phyloP scores from a whole-genome alignment of 257 asterid species.

The Coffea canephora region DNA sequence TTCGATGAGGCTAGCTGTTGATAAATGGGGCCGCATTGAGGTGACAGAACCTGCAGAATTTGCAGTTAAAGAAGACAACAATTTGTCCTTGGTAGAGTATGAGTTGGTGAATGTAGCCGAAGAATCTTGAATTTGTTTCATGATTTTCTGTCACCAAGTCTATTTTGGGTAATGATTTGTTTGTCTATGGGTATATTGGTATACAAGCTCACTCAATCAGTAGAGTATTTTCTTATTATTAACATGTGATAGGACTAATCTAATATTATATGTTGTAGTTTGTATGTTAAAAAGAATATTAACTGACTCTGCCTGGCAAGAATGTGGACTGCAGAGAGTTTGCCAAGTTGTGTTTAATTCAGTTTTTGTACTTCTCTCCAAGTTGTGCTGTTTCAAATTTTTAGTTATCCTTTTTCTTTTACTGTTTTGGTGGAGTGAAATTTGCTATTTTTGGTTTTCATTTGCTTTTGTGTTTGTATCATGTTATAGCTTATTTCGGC shows the following conservation, averaged over 20 bases:
- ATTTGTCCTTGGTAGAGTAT: constrained; percentile 69
- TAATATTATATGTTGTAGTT: constrained; percentile 38
- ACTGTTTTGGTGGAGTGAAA: not conserved
- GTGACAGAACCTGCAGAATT: constrained; percentile 59
- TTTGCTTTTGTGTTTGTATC: not conserved
- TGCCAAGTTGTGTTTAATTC: constrained; percentile 10
- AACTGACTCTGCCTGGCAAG: constrained; percentile 16
- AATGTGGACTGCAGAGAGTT: constrained; percentile 23
- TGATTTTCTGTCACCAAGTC: constrained; percentile 6
- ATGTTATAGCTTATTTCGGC: not conserved
- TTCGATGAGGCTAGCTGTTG: constrained; percentile 77
- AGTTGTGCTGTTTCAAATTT: not conserved
- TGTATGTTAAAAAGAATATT: constrained; percentile 39
- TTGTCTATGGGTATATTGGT: constrained; percentile 41
- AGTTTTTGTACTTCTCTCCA: not conserved
- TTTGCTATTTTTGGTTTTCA: not conserved
- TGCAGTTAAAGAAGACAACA: constrained; percentile 75
- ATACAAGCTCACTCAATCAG: constrained; percentile 43
- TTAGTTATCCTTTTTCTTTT: not conserved
- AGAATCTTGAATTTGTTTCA: constrained; percentile 39
- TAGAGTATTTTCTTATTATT: constrained; percentile 31
- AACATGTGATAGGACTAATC: constrained; percentile 44
- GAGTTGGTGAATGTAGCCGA: constrained; percentile 70
- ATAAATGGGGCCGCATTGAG: constrained; percentile 83
- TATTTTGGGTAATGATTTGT: constrained; percentile 22